phyloP scores from a whole-genome alignment of 805 yeast genomes.

The Yarrowia sp. region DNA sequence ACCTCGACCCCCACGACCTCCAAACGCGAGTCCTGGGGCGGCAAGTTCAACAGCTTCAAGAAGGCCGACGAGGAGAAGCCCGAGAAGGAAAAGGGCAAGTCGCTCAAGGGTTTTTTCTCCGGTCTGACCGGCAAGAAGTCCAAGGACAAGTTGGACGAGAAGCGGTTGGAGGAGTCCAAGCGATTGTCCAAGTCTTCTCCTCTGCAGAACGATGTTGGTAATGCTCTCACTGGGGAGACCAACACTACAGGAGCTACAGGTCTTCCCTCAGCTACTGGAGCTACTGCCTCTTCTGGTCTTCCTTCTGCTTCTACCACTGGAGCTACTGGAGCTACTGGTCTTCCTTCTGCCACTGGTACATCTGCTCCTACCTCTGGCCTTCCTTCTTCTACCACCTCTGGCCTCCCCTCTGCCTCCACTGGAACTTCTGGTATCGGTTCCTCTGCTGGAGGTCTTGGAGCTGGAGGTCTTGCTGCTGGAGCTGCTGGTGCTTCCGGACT shows the following conservation, averaged over 20 bases:
- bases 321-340: background rate
- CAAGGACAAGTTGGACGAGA: constrained; percentile 10
- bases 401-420: too few relatives aligned
- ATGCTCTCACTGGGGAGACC: background rate
- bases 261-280: background rate
- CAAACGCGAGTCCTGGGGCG: constrained; percentile 35
- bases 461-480: too few relatives aligned
- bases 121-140: constrained; percentile 25
- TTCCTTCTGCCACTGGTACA: background rate
- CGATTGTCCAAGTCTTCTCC: constrained; percentile 1
- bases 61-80: constrained; percentile 25
- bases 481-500: background rate
- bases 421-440: too few relatives aligned
- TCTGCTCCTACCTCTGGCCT: background rate
- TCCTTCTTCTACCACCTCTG: too few relatives aligned
- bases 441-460: too few relatives aligned
- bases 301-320: background rate
- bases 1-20: background rate
- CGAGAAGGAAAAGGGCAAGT: constrained; percentile 7
- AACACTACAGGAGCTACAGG: background rate
- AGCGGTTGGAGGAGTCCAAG: constrained; percentile 5
- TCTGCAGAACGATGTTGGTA: constrained; percentile 6
- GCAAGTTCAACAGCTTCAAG: constrained; percentile 32
- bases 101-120: constrained; percentile 29
- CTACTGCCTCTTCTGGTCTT: background rate